A percentile compares a stretch with the other conserved stretches of the same genome.
Evolutionary conservation across 495 filamentous ascomycete genomes (phyloP).

Genomic region (Neurospora pannonica): DNA sequence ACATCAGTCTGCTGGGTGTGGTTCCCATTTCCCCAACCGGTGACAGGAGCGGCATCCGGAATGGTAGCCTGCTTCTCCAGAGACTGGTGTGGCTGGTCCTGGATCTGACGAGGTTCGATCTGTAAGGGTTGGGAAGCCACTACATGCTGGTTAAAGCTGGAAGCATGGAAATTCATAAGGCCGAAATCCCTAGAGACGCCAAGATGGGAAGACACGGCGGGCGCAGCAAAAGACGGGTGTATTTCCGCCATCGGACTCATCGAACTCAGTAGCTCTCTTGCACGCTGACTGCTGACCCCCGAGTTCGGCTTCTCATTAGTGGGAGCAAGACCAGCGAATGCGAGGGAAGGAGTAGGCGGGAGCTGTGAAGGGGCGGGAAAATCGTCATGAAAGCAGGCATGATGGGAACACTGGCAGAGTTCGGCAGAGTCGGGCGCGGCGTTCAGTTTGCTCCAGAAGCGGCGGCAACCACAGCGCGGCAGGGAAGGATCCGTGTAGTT

Average conservation of each 20-base stretch:
- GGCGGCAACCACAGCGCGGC: slow-evolving; percentile 53
- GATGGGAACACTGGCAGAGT: slow-evolving; percentile 61
- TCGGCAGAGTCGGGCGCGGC: slow-evolving; percentile 24
- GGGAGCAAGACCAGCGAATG: slow-evolving; percentile 6
- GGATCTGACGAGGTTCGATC: slow-evolving; percentile 9
- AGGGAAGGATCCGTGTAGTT: slow-evolving; percentile 48
- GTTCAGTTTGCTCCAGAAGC: slow-evolving; percentile 49
- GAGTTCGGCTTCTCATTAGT: slow-evolving; percentile 33
- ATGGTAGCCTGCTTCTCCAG: background rate
- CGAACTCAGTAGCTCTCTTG: slow-evolving; percentile 34
- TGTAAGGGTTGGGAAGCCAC: slow-evolving; percentile 12
- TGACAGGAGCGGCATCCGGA: background rate
- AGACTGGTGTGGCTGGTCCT: background rate
- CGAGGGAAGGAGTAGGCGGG: slow-evolving; percentile 8
- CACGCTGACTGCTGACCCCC: slow-evolving; percentile 8
- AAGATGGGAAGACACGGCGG: slow-evolving; percentile 21
- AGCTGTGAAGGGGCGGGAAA: slow-evolving; percentile 18
- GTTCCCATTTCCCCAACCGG: slow-evolving; percentile 30
- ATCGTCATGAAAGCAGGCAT: slow-evolving; percentile 61
- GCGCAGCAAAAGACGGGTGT: slow-evolving; percentile 14
- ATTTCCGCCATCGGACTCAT: slow-evolving; percentile 36
- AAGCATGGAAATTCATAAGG: slow-evolving; percentile 19
- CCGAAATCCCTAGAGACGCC: slow-evolving; percentile 27
- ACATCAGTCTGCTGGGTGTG: slow-evolving; percentile 23
- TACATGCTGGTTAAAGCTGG: slow-evolving; percentile 6